Conservation (phyloP, 2,329 filamentous ascomycete genomes). For the Graphilbum fragrans region DNA sequence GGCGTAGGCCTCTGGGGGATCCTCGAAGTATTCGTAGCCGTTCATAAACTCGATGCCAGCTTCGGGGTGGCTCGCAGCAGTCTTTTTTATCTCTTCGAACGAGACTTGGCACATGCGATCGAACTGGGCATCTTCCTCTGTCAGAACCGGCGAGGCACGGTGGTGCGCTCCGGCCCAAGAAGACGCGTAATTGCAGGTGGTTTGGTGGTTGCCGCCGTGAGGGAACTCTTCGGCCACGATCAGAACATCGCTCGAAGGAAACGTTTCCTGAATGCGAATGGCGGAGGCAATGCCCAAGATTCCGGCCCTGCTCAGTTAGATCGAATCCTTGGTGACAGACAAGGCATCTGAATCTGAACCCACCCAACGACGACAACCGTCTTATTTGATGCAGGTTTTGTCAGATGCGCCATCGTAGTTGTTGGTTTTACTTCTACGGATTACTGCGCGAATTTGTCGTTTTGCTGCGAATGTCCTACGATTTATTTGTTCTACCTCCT, state of each 20-base stretch:
- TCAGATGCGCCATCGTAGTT: not conserved
- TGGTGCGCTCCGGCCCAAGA: conserved; percentile 23
- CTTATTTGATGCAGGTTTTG: not conserved
- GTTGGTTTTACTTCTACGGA: not conserved
- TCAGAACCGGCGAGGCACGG: not conserved
- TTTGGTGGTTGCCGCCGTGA: not conserved
- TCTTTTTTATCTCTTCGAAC: conserved; percentile 13
- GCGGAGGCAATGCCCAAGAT: not conserved
- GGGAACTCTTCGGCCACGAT: conserved; percentile 27
- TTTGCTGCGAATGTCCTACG: too few relatives aligned
- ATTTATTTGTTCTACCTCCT: too few relatives aligned
- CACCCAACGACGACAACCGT: not conserved
- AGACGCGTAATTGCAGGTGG: not conserved
- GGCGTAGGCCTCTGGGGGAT: conserved; percentile 25
- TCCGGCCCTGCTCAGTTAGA: not conserved
- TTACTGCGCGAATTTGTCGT: too few relatives aligned
- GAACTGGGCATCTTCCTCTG: not conserved
- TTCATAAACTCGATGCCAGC: conserved; percentile 32
- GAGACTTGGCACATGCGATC: not conserved
- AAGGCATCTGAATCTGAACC: not conserved
- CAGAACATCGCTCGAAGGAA: conserved; percentile 19
- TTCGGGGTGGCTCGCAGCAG: conserved; percentile 24
- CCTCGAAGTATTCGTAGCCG: conserved; percentile 38
- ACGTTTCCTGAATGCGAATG: not conserved
- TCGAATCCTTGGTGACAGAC: not conserved